Conservation (phyloP, 257 asterid genomes). For the Fraxinus quadrangulata region DNA sequence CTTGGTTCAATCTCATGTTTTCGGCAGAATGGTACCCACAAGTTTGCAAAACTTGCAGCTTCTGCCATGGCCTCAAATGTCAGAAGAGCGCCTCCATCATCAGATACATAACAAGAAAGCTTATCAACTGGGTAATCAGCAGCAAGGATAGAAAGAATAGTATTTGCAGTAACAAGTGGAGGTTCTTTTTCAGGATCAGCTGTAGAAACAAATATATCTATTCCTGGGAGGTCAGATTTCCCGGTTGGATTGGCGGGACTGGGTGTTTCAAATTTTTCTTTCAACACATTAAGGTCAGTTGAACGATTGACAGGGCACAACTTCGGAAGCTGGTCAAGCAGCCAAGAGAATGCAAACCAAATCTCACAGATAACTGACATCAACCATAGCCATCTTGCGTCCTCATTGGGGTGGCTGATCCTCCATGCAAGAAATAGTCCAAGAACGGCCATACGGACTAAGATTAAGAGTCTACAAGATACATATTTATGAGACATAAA, state of each 20-base stretch:
- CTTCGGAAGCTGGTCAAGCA: slow-evolving; percentile 30
- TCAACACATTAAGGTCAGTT: slow-evolving; percentile 19
- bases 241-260: slow-evolving; percentile 24
- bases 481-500: neutral
- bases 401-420: slow-evolving; percentile 22
- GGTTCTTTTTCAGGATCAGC: slow-evolving; percentile 33
- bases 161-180: slow-evolving; percentile 30
- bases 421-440: slow-evolving; percentile 25
- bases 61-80: slow-evolving; percentile 32
- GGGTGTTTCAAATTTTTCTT: slow-evolving; percentile 26
- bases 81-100: slow-evolving; percentile 33
- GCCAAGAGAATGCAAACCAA: slow-evolving; percentile 30
- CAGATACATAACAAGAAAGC: slow-evolving; percentile 30
- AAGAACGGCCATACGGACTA: slow-evolving; percentile 17
- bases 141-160: slow-evolving; percentile 28
- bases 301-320: slow-evolving; percentile 27
- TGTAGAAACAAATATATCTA: slow-evolving; percentile 25
- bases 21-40: slow-evolving; percentile 30
- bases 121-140: slow-evolving; percentile 33
- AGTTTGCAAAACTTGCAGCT: slow-evolving; percentile 27
- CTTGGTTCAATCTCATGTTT: slow-evolving; percentile 31
- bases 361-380: slow-evolving; percentile 27
- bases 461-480: slow-evolving; percentile 16
- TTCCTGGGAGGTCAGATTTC: slow-evolving; percentile 26
- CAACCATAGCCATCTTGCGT: slow-evolving; percentile 28